Conservation (phyloP, 176 grass and related monocot genomes). For the Bothriochloa decipiens region DNA sequence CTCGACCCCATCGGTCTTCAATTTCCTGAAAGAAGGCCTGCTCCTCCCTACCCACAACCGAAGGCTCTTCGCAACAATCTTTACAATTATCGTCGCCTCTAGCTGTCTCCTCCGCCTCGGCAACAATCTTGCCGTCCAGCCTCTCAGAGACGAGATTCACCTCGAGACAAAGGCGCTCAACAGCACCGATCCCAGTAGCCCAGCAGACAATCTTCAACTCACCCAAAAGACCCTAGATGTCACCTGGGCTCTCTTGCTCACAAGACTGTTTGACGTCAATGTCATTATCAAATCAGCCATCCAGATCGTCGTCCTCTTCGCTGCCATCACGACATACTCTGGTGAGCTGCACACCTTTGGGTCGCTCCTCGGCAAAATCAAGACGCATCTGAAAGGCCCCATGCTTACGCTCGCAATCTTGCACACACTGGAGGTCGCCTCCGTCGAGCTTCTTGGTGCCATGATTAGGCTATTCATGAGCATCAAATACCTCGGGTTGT, state of each 20-base stretch:
- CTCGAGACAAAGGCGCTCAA: not conserved
- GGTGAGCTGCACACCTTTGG: not conserved
- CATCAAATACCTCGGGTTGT: not conserved
- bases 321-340: constrained; percentile 7
- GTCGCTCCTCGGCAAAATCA: not conserved
- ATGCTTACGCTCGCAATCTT: constrained; percentile 36
- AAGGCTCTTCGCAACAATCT: not conserved
- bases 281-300: not conserved
- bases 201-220: not conserved
- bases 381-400: constrained; percentile 1
- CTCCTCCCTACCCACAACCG: constrained; percentile 37
- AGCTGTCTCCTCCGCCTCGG: not conserved
- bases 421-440: not conserved
- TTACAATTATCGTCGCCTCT: not conserved
- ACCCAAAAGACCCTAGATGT: not conserved
- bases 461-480: not conserved
- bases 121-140: not conserved
- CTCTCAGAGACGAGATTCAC: not conserved
- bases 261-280: not conserved
- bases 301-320: constrained; percentile 15
- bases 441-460: not conserved
- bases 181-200: not conserved
- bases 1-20: not conserved
- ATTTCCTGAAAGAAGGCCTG: constrained; percentile 37
- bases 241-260: not conserved